Evolutionary conservation across 768 basidiomycete species (phyloP).

Genomic region (Hemileccinum rubropunctum): DNA sequence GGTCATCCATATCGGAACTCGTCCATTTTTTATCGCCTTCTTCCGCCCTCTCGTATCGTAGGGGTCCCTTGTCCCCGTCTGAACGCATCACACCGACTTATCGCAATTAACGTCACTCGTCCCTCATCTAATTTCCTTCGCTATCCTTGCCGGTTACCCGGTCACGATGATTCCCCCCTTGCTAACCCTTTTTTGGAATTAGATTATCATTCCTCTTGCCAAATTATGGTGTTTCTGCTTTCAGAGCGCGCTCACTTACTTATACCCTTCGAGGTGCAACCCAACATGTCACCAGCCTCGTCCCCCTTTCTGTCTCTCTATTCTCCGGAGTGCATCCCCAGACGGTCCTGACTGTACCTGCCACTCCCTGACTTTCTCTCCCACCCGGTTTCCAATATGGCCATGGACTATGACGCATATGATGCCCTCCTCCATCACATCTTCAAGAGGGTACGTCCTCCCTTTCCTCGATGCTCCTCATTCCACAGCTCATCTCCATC

Average conservation of each 20-base stretch:
- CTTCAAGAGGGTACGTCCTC: slow-evolving; percentile 59
- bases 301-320: background rate
- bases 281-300: background rate
- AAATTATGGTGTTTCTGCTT: background rate
- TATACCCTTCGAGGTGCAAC: slow-evolving; percentile 10
- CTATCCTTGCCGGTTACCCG: background rate
- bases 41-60: slow-evolving; percentile 1
- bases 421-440: slow-evolving; percentile 80
- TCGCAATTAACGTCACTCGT: slow-evolving; percentile 22
- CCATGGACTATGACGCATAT: slow-evolving; percentile 66
- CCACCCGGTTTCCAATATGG: slow-evolving; percentile 13
- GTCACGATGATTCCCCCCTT: slow-evolving; percentile 1
- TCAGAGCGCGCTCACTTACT: slow-evolving; percentile 11
- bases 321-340: background rate
- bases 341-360: no score
- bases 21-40: slow-evolving; percentile 6
- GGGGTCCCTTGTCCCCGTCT: slow-evolving; percentile 5
- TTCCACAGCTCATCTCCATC: background rate
- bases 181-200: slow-evolving; percentile 5
- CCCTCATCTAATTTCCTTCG: slow-evolving; percentile 4
- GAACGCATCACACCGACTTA: slow-evolving; percentile 5
- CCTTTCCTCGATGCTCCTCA: background rate
- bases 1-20: slow-evolving; percentile 21
- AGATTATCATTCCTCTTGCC: slow-evolving; percentile 1
- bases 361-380: background rate